phyloP scores from a whole-genome alignment of 1,284 basidiomycete genomes.

The Ceratobasidium sp. region DNA sequence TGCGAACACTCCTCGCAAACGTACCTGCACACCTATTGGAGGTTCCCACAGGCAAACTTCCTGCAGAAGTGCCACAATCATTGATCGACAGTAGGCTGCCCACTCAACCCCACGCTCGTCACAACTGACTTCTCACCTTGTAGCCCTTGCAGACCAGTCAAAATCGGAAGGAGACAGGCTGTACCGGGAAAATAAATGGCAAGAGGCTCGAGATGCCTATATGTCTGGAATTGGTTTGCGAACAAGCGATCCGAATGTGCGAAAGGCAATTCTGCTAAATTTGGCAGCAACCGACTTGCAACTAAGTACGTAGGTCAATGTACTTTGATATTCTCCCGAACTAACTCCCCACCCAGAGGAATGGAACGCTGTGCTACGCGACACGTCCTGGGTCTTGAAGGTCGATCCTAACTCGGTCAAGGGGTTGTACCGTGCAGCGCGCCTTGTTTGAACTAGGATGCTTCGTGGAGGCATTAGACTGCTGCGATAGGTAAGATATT shows the following conservation, averaged over 20 bases:
- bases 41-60: not conserved
- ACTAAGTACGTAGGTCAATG: not conserved
- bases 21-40: not conserved
- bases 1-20: not conserved
- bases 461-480: conserved; percentile 1
- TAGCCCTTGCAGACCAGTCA: not conserved
- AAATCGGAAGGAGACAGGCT: conserved; percentile 3
- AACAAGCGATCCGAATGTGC: conserved; percentile 5
- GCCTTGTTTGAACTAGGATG: not conserved
- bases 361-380: not conserved
- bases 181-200: not conserved
- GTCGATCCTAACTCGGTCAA: not conserved
- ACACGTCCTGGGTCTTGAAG: not conserved
- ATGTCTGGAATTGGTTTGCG: not conserved
- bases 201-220: conserved; percentile 18
- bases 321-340: not conserved
- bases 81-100: not conserved
- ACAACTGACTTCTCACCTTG: not conserved
- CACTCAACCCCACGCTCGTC: not conserved
- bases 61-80: not conserved
- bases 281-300: conserved; percentile 1
- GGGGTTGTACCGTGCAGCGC: not conserved
- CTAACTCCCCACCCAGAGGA: not conserved
- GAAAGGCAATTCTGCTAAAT: not conserved
- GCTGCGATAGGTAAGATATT: conserved; percentile 5